Evolutionary conservation across 139 green algal genomes (phyloP).

Genomic region (Diplosphaera chodatii): DNA sequence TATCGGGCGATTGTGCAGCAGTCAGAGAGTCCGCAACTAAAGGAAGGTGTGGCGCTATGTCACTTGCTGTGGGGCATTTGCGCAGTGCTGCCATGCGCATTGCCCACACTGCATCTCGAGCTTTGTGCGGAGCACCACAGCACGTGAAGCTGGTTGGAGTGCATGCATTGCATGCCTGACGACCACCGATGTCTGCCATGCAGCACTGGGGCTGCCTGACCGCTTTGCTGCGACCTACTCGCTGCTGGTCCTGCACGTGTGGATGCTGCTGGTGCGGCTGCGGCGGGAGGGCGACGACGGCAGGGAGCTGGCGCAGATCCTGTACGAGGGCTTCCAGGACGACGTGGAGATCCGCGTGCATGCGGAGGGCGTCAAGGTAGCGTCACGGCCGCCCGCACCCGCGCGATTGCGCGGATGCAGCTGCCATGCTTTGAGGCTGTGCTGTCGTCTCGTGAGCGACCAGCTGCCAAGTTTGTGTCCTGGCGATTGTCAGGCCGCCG

Average conservation of each 20-base stretch:
- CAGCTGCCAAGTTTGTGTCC: too few relatives aligned
- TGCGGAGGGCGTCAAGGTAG: slow-evolving; percentile 45
- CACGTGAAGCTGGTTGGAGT: neutral
- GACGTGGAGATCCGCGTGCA: slow-evolving; percentile 45
- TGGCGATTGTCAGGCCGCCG: too few relatives aligned
- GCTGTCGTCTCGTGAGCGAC: too few relatives aligned
- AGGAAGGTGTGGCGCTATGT: too few relatives aligned
- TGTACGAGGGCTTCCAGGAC: slow-evolving; percentile 56
- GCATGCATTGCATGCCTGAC: neutral
- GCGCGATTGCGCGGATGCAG: too few relatives aligned
- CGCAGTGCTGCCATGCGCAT: neutral
- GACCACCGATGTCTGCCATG: neutral
- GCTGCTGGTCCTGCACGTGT: slow-evolving; percentile 53
- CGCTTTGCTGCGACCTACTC: slow-evolving; percentile 41
- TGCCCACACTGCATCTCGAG: too few relatives aligned
- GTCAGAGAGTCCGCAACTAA: neutral
- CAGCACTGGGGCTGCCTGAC: slow-evolving; percentile 30
- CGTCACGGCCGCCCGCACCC: too few relatives aligned
- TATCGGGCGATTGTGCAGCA: slow-evolving; percentile 12
- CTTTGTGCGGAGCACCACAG: neutral
- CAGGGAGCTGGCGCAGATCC: slow-evolving; percentile 38
- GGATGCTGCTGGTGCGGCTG: slow-evolving; percentile 51
- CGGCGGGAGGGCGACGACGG: slow-evolving; percentile 40
- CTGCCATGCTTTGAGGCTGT: too few relatives aligned
- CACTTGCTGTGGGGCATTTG: too few relatives aligned